A percentile compares a stretch with the other conserved stretches of the same genome.
phyloP scores from a whole-genome alignment of 1,139 yeast genomes.

The Pichia sp. region DNA sequence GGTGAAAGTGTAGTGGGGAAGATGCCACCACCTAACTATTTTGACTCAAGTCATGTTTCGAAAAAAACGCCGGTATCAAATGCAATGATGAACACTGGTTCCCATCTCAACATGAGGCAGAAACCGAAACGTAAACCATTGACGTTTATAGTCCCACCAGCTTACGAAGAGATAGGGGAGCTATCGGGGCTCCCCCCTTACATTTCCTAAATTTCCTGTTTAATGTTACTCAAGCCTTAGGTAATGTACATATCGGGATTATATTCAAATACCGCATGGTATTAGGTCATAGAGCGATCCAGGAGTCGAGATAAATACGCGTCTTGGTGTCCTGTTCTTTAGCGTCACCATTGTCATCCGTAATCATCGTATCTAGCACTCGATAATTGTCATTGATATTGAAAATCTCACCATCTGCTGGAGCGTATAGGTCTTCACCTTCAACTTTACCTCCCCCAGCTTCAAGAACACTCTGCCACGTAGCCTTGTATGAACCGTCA shows the following conservation, averaged over 20 bases:
- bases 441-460: constrained; percentile 44
- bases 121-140: constrained; percentile 4
- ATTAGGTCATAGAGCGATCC: constrained; percentile 22
- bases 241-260: too few species aligned
- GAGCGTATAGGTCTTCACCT: constrained; percentile 23
- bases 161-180: constrained; percentile 13
- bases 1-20: constrained; percentile 18
- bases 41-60: constrained; percentile 7
- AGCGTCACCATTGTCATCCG: constrained; percentile 3
- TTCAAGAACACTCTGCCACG: constrained; percentile 53
- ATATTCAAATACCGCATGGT: too few species aligned
- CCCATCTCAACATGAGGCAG: too few species aligned
- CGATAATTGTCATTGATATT: constrained; percentile 26
- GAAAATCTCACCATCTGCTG: constrained; percentile 22
- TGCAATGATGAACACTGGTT: too few species aligned
- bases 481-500: constrained; percentile 37
- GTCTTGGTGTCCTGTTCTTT: constrained; percentile 2
- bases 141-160: constrained; percentile 13
- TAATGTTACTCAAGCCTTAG: too few species aligned
- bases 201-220: too few species aligned
- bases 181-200: constrained; percentile 10
- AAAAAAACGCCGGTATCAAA: too few species aligned
- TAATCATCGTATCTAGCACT: constrained; percentile 18
- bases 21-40: constrained; percentile 19
- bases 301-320: constrained; percentile 21